Evolutionary conservation across 768 basidiomycete species (phyloP), one percentile per base, ranked within the genome.

Genomic region (Mycena vulgaris): DNA sequence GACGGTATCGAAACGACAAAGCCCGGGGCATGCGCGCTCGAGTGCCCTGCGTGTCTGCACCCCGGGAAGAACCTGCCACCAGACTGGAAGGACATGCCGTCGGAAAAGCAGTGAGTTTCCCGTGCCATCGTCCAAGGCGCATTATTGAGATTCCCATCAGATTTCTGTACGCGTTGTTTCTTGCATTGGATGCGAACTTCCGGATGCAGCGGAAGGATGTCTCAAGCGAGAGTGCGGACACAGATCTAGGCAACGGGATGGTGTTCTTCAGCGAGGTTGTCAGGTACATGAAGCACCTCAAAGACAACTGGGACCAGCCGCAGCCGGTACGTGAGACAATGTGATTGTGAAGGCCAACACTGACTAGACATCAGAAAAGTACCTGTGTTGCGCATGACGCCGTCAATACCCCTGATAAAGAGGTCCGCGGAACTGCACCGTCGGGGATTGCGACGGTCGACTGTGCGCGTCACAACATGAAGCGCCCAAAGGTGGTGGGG

Each of bases 21-120:
- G 21, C 53, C 67, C 4, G 78, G 78, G 1, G 68, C 61, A 5
- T 75, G 71, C 35, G 69, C 66, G 0, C 51, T 40, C 78, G n/a
- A n/a, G n/a, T n/a, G n/a, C n/a, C n/a, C n/a, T n/a, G n/a, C n/a
- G n/a, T n/a, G n/a, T n/a, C n/a, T 74, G 1, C 77, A 78, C 4
- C 78, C 78, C 1, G 77, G 74, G 1, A 71, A 58, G 11, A 78
- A 78, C 52, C 48, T 78, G 8, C 77, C 76, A 0, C 52, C 52
- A 0, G 31, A 75, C 13, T 77, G 71, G 69, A 39, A 61, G 19
- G 37, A 64, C 3, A 73, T 48, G 7, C 42, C 66, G 3, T 13
- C 35, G 16, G 56, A 63, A n/a, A 39, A 51, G 5, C 35, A 16
- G 68, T 59, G 35, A 23, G 60, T n/a, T 30, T 33, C 5, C 9